Evolutionary conservation across 1,284 basidiomycete genomes (phyloP), one percentile per base, ranked within the genome.

Genomic region (Cutaneotrichosporon cyanovorans): DNA sequence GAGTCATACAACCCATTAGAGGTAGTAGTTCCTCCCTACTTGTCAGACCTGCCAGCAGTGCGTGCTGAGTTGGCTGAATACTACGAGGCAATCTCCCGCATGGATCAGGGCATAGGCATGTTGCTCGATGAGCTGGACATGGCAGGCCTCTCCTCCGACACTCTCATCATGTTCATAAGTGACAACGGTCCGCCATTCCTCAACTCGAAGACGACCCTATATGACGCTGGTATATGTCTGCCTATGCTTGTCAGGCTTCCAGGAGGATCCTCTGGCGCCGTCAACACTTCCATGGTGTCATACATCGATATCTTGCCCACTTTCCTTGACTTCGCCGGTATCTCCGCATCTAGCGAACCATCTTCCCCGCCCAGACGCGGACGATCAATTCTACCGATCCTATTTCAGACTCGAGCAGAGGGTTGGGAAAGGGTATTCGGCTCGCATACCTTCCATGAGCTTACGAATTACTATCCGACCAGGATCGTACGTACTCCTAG

Each of bases 171-270:
- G 23, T 45, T 57, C 35, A 40, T 54, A 2, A 51, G 48, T 33
- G 58, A 57, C 45, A 60, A 60, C 39, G 58, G 58, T 1, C 49
- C 56, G n/a, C 58, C 58, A 8, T 60, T 60, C 46, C 46, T 60
- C 37, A 60, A 60, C 44, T 35, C 58, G 16, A 60, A 60, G 38
- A 57, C 58, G 9, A 60, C 58, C 4, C 47, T 60, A 11, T 60
- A 51, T 38, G 58, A 60, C 35, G 53, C 58, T 12, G 58, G 58
- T 3, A 46, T 45, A 10, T 46, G 56, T 22, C 43, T 60, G 8
- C 56, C 56, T 0, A 36, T 60, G 14, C 45, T 60, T 20, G 42
- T 60, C 5, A 37, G 53, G 4, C n/a, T n/a, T 4, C 58, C 58
- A 2, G 38, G 46, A 8, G 30, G 36, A 2, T 23, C 34, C 10